Evolutionary conservation across 2,329 filamentous ascomycete genomes (phyloP).

Genomic region (Drechslerella stenobrocha): DNA sequence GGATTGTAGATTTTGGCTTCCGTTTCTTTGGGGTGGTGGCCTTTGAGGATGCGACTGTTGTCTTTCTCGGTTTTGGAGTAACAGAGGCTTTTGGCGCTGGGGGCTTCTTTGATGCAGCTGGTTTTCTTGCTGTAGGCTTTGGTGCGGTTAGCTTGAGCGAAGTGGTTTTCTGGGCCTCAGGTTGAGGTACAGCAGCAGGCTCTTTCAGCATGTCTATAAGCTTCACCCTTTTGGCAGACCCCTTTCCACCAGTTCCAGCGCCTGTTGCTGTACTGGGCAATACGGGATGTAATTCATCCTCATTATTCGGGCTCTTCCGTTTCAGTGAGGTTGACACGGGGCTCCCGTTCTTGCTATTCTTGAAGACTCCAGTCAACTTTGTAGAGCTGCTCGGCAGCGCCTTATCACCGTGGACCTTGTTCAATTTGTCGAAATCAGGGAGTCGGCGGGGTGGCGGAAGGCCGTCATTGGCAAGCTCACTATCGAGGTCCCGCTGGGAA

Average conservation of each 20-base stretch:
- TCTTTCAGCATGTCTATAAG: too few species aligned
- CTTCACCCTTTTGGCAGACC: slow-evolving; percentile 14
- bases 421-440: slow-evolving; percentile 38
- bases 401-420: slow-evolving; percentile 40
- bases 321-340: slow-evolving; percentile 11
- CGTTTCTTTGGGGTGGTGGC: slow-evolving; percentile 2
- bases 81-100: slow-evolving; percentile 7
- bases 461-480: slow-evolving; percentile 19
- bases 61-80: slow-evolving; percentile 2
- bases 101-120: background rate
- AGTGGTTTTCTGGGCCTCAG: background rate
- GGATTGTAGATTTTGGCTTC: background rate
- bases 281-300: slow-evolving; percentile 5
- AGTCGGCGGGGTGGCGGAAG: slow-evolving; percentile 35
- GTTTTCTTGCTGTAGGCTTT: background rate
- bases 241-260: background rate
- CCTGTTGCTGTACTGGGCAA: background rate
- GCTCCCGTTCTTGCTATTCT: slow-evolving; percentile 15
- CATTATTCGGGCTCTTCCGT: slow-evolving; percentile 10
- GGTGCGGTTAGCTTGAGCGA: slow-evolving; percentile 1
- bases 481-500: background rate
- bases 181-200: too few species aligned
- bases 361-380: slow-evolving; percentile 26
- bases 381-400: slow-evolving; percentile 24
- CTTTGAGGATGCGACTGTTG: slow-evolving; percentile 7